phyloP scores from a whole-genome alignment of 257 asterid genomes.

The Solanum appendiculatum region DNA sequence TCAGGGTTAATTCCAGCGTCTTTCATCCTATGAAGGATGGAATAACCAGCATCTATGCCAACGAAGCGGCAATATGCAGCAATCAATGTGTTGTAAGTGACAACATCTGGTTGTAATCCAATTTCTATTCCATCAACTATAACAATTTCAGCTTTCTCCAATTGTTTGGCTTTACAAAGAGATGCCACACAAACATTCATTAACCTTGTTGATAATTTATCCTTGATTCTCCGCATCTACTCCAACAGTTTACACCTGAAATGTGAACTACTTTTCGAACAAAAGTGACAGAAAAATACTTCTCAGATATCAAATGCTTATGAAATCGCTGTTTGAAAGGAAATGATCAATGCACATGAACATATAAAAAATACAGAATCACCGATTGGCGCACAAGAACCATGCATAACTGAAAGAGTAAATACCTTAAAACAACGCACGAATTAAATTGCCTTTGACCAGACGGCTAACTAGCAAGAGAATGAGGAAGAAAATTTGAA shows the following conservation, averaged over 20 bases:
- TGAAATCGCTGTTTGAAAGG: background rate
- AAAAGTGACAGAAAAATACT: background rate
- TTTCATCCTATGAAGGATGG: background rate
- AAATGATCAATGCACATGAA: background rate
- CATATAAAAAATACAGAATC: background rate
- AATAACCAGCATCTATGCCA: background rate
- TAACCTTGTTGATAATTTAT: background rate
- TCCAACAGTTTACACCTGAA: background rate
- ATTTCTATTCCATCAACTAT: background rate
- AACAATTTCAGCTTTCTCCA: background rate
- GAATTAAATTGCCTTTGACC: background rate
- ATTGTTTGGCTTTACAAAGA: background rate
- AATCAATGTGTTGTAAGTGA: background rate
- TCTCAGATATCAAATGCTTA: background rate
- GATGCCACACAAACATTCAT: background rate
- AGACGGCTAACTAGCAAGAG: background rate
- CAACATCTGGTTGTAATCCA: background rate
- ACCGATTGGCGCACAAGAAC: background rate
- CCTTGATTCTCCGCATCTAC: background rate
- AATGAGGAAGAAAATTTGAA: background rate
- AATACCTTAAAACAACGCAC: background rate
- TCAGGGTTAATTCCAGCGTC: background rate
- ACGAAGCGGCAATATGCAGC: constrained; percentile 1
- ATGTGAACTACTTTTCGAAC: background rate
- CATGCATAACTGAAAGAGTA: background rate